Base-by-base conservation (phyloP, 2,329 filamentous ascomycete genomes). In the Sclerotiophoma versabilis region DNA sequence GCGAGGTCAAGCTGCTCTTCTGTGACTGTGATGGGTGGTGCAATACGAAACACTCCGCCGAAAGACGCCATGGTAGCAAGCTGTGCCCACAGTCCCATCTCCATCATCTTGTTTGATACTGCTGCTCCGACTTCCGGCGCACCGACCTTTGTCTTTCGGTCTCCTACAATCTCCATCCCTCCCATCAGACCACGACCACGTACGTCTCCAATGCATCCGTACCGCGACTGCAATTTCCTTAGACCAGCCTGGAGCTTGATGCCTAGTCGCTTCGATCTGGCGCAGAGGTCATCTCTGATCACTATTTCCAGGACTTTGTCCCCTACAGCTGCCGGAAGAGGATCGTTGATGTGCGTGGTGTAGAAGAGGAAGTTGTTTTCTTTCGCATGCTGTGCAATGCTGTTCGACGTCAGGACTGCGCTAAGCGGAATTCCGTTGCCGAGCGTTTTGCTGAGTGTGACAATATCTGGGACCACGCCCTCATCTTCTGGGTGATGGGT, bases 301-400 rank as follows among this genome's bases (percentile, higher is more conserved):
- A 88, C 82, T 11, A 87, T 84, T 54, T 87, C 84, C 1, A 88
- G 76, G 2, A 87, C 84, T 63, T 87, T 87, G 57, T 82, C 76
- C 0, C 84, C 84, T 1, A 87, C 83, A 0, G 84, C 82, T 0
- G 83, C 83, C 0, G 84, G 80, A 0, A 87, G 71, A 0, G 85
- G 84, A 58, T 88, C 85, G 58, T 88, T 87, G 42, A 86, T 71
- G 59, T 87, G 86, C 0, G 85, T 88, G 0, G 84, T 87, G 58
- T 84, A 81, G 64, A 83, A 87, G 15, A 83, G 74, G 60, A 80
- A 87, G 23, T 78, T 80, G 3, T 75, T 74, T 15, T 84, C 79
- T 10, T 72, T 70, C 26, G 79, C 81, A 1, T 77, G 76, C 3
- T 72, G 68, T 34, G 81, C 83, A 38, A 88, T 84, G 26, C 79